A percentile compares a stretch with the other conserved stretches of the same genome.
Conservation (phyloP, 495 filamentous ascomycete species). For the Penicillium fimorum region DNA sequence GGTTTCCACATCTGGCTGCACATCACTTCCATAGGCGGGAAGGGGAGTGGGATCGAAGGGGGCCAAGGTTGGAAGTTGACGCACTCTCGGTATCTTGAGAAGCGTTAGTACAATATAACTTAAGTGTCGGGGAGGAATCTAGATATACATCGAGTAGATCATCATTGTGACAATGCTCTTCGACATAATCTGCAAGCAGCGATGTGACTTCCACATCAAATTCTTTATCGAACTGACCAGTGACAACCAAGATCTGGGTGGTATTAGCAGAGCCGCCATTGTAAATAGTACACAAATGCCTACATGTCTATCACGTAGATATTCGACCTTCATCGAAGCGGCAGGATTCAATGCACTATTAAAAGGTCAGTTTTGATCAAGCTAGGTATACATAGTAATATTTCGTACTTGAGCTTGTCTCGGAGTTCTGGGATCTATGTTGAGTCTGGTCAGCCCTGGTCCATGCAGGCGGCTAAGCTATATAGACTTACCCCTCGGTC, state of each 20-base stretch:
- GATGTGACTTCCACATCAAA: conserved; percentile 4
- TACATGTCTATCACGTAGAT: not conserved
- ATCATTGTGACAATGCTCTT: conserved; percentile 20
- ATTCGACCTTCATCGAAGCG: not conserved
- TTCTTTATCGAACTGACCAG: not conserved
- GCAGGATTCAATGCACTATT: not conserved
- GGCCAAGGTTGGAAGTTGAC: not conserved
- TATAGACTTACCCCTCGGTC: not conserved
- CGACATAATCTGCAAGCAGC: conserved; percentile 20
- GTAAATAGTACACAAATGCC: not conserved
- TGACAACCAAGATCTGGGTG: not conserved
- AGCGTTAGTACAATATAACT: not conserved
- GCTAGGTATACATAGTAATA: not conserved
- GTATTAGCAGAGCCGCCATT: not conserved
- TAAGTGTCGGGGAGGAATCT: not conserved
- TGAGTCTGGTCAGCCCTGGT: not conserved
- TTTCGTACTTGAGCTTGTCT: not conserved
- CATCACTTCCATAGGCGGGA: not conserved
- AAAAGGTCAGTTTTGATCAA: not conserved
- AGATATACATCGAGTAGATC: conserved; percentile 29
- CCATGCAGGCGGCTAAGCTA: not conserved
- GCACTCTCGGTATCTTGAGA: not conserved
- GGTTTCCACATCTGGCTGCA: not conserved
- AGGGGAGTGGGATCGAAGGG: not conserved
- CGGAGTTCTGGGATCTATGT: not conserved